These are phyloP conservation scores for Xylariaceae sp. DNA, from an alignment of 2,329 filamentous ascomycete species.

Conservation along the genomic window DNA sequence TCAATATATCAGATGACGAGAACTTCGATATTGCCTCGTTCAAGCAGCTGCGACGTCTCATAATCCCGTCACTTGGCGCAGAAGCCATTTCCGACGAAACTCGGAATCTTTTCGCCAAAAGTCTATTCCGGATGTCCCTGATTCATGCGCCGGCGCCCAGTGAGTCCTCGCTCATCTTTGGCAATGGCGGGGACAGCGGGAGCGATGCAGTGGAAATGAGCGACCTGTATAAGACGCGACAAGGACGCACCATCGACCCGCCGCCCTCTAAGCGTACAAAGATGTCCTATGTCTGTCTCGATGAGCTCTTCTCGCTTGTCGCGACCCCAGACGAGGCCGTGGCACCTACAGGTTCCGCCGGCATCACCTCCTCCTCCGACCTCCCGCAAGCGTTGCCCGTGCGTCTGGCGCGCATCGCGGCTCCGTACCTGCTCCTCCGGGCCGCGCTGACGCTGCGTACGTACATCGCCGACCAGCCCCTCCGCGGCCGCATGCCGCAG, in stretches of 20 bases:
- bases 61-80: slow-evolving; percentile 68
- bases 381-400: slow-evolving; percentile 32
- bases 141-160: slow-evolving; percentile 59
- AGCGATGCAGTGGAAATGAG: slow-evolving; percentile 47
- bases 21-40: slow-evolving; percentile 77
- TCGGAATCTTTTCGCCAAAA: slow-evolving; percentile 64
- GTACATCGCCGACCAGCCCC: slow-evolving; percentile 86
- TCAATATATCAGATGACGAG: slow-evolving; percentile 62
- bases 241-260: slow-evolving; percentile 67
- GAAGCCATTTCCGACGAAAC: slow-evolving; percentile 59
- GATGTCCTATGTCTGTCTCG: slow-evolving; percentile 76
- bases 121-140: slow-evolving; percentile 76
- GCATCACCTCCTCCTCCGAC: slow-evolving; percentile 42
- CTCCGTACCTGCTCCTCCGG: slow-evolving; percentile 77
- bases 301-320: slow-evolving; percentile 70
- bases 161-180: slow-evolving; percentile 55
- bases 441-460: slow-evolving; percentile 73
- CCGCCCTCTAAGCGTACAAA: slow-evolving; percentile 57
- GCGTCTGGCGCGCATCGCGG: slow-evolving; percentile 66
- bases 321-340: slow-evolving; percentile 40
- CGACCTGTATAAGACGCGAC: slow-evolving; percentile 58
- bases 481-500: slow-evolving; percentile 84
- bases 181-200: slow-evolving; percentile 30
- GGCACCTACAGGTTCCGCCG: slow-evolving; percentile 34
- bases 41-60: slow-evolving; percentile 59